Percentiles rank a stretch among this genome's conserved stretches.
phyloP scores from a whole-genome alignment of 2,329 filamentous ascomycete species.

The Aspergillus sp. region DNA sequence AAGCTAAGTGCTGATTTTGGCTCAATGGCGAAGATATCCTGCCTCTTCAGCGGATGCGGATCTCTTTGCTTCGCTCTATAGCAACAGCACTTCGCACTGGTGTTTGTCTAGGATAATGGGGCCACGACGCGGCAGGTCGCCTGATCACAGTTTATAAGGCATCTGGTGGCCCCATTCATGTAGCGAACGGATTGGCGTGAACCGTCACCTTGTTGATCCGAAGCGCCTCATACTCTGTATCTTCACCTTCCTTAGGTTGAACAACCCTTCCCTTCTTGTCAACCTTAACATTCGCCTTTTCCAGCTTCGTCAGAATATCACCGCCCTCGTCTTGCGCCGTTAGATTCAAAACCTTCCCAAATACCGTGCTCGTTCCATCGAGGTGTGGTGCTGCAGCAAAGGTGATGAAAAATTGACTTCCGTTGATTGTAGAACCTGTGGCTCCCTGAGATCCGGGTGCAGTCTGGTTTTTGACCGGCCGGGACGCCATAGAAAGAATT shows the following conservation, averaged over 20 bases:
- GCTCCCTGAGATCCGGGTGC: conserved; percentile 49
- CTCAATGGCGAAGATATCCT: neutral
- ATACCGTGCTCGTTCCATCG: conserved; percentile 67
- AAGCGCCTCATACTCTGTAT: conserved; percentile 49
- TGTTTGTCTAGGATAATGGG: neutral
- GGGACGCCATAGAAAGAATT: conserved; percentile 61
- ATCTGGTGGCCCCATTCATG: conserved; percentile 32
- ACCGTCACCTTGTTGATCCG: conserved; percentile 58
- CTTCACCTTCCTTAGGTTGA: conserved; percentile 42
- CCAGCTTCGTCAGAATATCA: conserved; percentile 50
- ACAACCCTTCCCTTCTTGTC: conserved; percentile 63
- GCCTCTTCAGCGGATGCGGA: neutral
- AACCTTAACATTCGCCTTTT: conserved; percentile 59
- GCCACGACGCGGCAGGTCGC: neutral
- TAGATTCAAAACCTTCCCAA: conserved; percentile 58
- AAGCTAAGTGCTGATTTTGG: neutral
- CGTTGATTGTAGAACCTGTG: conserved; percentile 47
- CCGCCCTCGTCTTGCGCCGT: conserved; percentile 45
- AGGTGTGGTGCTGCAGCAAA: conserved; percentile 63
- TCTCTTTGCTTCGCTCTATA: neutral
- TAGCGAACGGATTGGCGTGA: conserved; percentile 66
- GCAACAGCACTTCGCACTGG: neutral
- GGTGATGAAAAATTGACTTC: conserved; percentile 65
- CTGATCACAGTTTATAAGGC: neutral
- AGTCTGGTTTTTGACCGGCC: conserved; percentile 44